These are phyloP conservation scores for Globisporangium uncinulatum DNA, from an alignment of 352 stramenopile species.

Conservation along the genomic window DNA sequence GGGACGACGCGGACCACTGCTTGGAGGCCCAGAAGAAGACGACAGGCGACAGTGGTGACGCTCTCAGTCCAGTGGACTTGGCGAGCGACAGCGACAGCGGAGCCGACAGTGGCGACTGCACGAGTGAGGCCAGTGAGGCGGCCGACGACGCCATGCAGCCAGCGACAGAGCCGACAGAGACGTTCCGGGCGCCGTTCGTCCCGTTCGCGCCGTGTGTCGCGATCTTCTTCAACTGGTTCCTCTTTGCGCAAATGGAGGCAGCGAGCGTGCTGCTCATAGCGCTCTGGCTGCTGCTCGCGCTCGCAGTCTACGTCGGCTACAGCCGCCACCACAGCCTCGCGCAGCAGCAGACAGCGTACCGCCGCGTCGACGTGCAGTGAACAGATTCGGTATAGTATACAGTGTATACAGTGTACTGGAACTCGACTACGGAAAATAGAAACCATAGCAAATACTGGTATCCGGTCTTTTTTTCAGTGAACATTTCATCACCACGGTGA, in stretches of 20 bases:
- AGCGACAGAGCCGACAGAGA: slow-evolving; percentile 6
- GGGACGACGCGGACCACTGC: slow-evolving; percentile 14
- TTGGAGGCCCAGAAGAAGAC: slow-evolving; percentile 7
- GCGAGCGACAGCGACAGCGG: slow-evolving; percentile 1
- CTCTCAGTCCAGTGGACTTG: neutral
- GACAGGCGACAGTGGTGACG: neutral
- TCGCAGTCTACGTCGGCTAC: slow-evolving; percentile 66
- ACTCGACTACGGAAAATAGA: neutral
- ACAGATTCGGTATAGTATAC: neutral
- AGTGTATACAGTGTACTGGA: neutral
- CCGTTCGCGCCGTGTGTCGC: slow-evolving; percentile 73
- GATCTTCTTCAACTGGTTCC: slow-evolving; percentile 88
- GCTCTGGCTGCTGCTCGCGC: slow-evolving; percentile 62
- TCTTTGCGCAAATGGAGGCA: slow-evolving; percentile 78
- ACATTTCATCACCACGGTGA: no score
- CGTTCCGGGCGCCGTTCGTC: slow-evolving; percentile 65
- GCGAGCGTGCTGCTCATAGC: slow-evolving; percentile 56
- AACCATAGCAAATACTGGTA: no score
- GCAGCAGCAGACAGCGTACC: slow-evolving; percentile 60
- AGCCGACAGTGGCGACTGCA: neutral
- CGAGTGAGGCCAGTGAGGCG: neutral
- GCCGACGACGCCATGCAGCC: neutral
- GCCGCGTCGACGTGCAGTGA: slow-evolving; percentile 34
- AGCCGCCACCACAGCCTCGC: slow-evolving; percentile 66
- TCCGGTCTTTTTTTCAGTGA: no score